Base-by-base conservation (phyloP, 2,329 filamentous ascomycete species). In the Pseudocercospora vitis region DNA sequence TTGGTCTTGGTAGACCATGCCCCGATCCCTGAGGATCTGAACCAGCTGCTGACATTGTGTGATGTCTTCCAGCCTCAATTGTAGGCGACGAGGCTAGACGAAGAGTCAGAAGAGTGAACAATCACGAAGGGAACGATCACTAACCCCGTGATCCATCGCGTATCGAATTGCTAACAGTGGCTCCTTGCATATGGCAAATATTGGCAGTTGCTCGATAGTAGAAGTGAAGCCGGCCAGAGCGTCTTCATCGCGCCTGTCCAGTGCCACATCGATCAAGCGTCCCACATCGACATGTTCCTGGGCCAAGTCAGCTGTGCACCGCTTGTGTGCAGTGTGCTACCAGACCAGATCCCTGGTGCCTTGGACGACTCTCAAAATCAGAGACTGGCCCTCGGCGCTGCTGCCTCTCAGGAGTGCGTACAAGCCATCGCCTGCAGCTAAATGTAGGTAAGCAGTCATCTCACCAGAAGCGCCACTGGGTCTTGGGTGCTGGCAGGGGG, bases 131-230 rank as follows among this genome's bases (percentile, higher is more conserved):
- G 9, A 9, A 28, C 16, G 21, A 29, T 4, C 6, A 39, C 50
- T 42, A 52, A 75, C 74, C 67, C 68, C 69, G 32, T 66, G 62
- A 49, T 12, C 71, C 48, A 35, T 64, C 65, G 61, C 19, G 12
- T 73, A 76, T 48, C 73, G 65, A 11, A 78, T 59, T 8, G 74
- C 76, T 2, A 78, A 58, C 3, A 71, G 56, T 3, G 70, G 65
- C 18, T 66, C 67, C 45, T 71, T 72, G 7, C 69, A 66, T 26
- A 77, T 70, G 28, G 69, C 74, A 39, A 72, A 74, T n/a, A 77
- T 71, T 4, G 74, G 73, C 2, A 78, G 65, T 48, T 75, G 69
- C 7, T 77, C 74, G 16, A 65, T 60, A 16, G 63, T 64, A 29
- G 70, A 58, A 19, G 68, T 57, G 9, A 68, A 55, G 11, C 69